phyloP scores from a whole-genome alignment of 2,329 filamentous ascomycete species.

The Tympanopsis confertula region DNA sequence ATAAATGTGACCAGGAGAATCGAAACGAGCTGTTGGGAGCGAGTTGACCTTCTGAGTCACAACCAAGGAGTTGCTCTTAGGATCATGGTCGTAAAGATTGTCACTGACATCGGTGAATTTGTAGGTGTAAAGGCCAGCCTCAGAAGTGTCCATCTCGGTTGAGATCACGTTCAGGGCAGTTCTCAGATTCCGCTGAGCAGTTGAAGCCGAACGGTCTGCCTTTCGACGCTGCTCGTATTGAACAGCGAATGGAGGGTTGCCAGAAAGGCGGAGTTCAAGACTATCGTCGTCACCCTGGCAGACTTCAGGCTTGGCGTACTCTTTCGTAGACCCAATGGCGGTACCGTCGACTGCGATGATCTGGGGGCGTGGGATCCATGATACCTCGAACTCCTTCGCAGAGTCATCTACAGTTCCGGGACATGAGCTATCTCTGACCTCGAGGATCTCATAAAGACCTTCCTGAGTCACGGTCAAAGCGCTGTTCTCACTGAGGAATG shows the following conservation, averaged over 20 bases:
- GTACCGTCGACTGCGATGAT: slow-evolving; percentile 56
- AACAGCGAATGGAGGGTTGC: slow-evolving; percentile 69
- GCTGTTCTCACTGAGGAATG: slow-evolving; percentile 43
- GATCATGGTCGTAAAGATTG: slow-evolving; percentile 69
- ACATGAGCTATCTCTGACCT: slow-evolving; percentile 69
- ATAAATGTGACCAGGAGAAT: slow-evolving; percentile 81
- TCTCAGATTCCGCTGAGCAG: slow-evolving; percentile 58
- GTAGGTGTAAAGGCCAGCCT: slow-evolving; percentile 76
- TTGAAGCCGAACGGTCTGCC: slow-evolving; percentile 51
- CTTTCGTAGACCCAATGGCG: slow-evolving; percentile 30
- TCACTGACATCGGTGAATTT: slow-evolving; percentile 74
- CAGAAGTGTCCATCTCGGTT: slow-evolving; percentile 74
- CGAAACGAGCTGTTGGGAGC: slow-evolving; percentile 71
- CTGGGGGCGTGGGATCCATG: slow-evolving; percentile 74
- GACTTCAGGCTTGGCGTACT: slow-evolving; percentile 66
- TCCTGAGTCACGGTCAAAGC: slow-evolving; percentile 50
- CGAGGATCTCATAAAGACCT: slow-evolving; percentile 70
- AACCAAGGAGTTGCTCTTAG: slow-evolving; percentile 43
- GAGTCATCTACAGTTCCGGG: slow-evolving; percentile 67
- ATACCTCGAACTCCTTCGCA: slow-evolving; percentile 66
- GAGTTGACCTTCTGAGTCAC: slow-evolving; percentile 77
- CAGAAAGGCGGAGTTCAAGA: slow-evolving; percentile 67
- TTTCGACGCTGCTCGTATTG: slow-evolving; percentile 72
- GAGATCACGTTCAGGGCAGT: slow-evolving; percentile 66
- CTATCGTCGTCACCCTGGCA: slow-evolving; percentile 92